These are phyloP conservation scores for Aspergillus asperescens DNA, from an alignment of 495 filamentous ascomycete species.

Conservation along the genomic window DNA sequence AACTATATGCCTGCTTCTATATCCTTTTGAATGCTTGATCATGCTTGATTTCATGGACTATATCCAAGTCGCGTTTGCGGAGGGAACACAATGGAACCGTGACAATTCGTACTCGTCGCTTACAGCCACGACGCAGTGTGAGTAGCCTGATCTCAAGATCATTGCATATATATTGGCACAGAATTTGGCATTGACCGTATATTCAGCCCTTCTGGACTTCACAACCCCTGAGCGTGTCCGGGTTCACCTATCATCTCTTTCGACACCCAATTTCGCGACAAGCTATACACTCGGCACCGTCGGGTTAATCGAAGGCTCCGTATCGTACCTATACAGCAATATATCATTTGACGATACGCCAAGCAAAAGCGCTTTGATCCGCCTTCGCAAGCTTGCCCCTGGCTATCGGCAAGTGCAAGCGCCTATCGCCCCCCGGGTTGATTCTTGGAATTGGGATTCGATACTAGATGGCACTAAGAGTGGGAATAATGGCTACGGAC, in stretches of 20 bases:
- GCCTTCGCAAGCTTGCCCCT: constrained; percentile 58
- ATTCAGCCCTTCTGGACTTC: constrained; percentile 74
- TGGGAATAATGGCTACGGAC: constrained; percentile 8
- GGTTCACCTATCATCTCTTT: constrained; percentile 72
- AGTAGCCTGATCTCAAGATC: constrained; percentile 1
- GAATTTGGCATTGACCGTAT: neutral
- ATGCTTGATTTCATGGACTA: constrained; percentile 99
- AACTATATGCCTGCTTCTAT: neutral
- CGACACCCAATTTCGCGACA: constrained; percentile 84
- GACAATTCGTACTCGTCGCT: constrained; percentile 91
- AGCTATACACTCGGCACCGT: constrained; percentile 82
- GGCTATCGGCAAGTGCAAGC: constrained; percentile 64
- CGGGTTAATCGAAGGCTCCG: constrained; percentile 82
- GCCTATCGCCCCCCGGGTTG: constrained; percentile 33
- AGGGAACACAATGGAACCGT: constrained; percentile 79
- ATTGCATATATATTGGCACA: too few relatives aligned
- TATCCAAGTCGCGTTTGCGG: constrained; percentile 86
- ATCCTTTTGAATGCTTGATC: constrained; percentile 12
- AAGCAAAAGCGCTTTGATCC: constrained; percentile 54
- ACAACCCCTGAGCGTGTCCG: constrained; percentile 77
- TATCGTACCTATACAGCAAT: constrained; percentile 87
- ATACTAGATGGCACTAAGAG: constrained; percentile 23
- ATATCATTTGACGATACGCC: constrained; percentile 56
- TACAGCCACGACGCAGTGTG: constrained; percentile 80
- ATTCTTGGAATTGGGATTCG: constrained; percentile 33